phyloP scores from a whole-genome alignment of 352 stramenopile genomes.

The Globisporangium parvum region DNA sequence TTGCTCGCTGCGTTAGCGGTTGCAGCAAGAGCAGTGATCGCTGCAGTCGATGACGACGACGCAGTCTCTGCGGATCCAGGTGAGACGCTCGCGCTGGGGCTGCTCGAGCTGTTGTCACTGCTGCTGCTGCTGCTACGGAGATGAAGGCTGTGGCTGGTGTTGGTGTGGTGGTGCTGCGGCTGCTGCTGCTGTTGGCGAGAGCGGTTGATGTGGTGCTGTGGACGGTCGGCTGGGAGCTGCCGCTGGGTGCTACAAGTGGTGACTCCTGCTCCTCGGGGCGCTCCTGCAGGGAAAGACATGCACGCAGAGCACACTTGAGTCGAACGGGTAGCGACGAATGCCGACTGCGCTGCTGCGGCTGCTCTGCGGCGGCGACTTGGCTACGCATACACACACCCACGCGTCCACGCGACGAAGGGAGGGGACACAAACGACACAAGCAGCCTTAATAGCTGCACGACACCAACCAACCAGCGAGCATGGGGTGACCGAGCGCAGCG shows the following conservation, averaged over 20 bases:
- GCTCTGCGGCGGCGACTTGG: too few relatives aligned
- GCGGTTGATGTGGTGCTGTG: background rate
- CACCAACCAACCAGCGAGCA: too few relatives aligned
- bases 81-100: constrained; percentile 3
- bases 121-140: constrained; percentile 3
- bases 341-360: background rate
- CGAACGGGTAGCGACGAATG: background rate
- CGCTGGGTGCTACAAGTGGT: background rate
- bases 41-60: background rate
- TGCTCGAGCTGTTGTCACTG: constrained; percentile 8
- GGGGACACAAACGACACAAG: background rate
- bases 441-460: too few relatives aligned
- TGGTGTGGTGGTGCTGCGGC: background rate
- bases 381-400: too few relatives aligned
- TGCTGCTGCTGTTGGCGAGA: background rate
- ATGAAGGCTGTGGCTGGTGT: background rate
- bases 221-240: background rate
- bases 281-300: background rate
- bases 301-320: background rate
- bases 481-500: too few relatives aligned
- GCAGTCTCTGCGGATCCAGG: background rate
- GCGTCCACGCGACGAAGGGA: too few relatives aligned
- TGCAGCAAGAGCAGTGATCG: constrained; percentile 1
- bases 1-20: background rate
- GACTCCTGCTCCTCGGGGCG: constrained; percentile 1